phyloP scores from a whole-genome alignment of 2,329 filamentous ascomycete species.

The Penicillium olsonii region DNA sequence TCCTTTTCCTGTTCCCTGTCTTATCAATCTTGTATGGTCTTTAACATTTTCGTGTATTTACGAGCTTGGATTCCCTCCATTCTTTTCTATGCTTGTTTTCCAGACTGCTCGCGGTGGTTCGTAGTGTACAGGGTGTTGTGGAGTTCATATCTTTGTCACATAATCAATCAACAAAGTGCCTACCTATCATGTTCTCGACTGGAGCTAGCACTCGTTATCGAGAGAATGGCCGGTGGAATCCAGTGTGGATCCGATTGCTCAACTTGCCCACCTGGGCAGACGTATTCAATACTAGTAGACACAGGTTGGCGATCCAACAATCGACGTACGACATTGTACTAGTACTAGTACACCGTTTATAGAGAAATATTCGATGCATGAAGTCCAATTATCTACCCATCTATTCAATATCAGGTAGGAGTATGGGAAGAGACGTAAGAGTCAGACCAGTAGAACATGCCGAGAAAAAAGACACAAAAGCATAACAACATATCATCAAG shows the following conservation, averaged over 20 bases:
- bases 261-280: too few species aligned
- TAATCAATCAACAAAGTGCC: constrained; percentile 3
- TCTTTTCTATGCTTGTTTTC: not conserved
- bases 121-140: constrained; percentile 18
- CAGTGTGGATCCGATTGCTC: too few species aligned
- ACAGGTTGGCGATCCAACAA: too few species aligned
- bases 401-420: constrained; percentile 15
- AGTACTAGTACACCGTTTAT: not conserved
- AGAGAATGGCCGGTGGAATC: too few species aligned
- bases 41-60: constrained; percentile 23
- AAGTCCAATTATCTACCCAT: constrained; percentile 16
- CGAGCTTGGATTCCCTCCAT: constrained; percentile 7
- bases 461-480: constrained; percentile 13
- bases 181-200: not conserved
- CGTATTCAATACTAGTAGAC: too few species aligned
- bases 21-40: constrained; percentile 17
- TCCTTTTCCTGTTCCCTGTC: constrained; percentile 7
- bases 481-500: constrained; percentile 17
- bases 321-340: not conserved
- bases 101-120: not conserved
- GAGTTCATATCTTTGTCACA: constrained; percentile 4
- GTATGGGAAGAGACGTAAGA: constrained; percentile 6
- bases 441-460: constrained; percentile 17
- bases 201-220: not conserved
- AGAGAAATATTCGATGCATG: not conserved